Base-by-base conservation (phyloP, 2,329 filamentous ascomycete genomes). In the Curvularia hawaiiensis region DNA sequence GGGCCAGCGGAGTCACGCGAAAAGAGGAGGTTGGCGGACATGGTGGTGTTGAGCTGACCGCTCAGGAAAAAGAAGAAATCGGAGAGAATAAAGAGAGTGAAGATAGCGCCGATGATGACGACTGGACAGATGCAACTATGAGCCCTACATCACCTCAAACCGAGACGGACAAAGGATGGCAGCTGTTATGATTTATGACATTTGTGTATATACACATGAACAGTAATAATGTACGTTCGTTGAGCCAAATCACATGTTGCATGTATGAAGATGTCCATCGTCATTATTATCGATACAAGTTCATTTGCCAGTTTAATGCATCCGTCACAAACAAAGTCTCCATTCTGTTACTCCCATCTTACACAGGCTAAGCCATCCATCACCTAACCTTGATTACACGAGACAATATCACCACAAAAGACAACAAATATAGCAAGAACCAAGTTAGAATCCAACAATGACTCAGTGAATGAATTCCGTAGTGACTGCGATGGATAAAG, bases 61-160 rank as follows among this genome's bases (percentile, higher is more conserved):
- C 11, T 8, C n/a, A 35, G 30, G 30, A 51, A 16, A 28, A 38
- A 4, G 28, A 31, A 18, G n/a, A 31, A 12, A 16, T 28, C 4
- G 41, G 18, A 7, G 43, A 45, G 16, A 7, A 18, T 20, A 44
- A 38, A 12, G 10, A 43, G 28, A 8, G 28, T 9, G 28, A n/a
- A 24, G 47, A 38, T 9, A 7, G 41, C 35, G 52, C 22, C 9
- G 53, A 54, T 6, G 54, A 60, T 2, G 52, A 50, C 38, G 59
- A 56, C 9, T 63, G 59, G 59, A 56, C 45, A 2, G 59, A 63
- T 16, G 54, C 56, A 2, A 31, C 52, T n/a, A 24, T 56, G 50
- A 61, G 55, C 43, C 58, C 61, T 3, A 28, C 30, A 18, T 47
- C 44, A 6, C 44, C 44, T 11, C n/a, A 47, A 20, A 47, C 31